Evolutionary conservation across 805 yeast species (phyloP), one percentile per base, ranked within the genome.

Genomic region (Hanseniaspora occidentalis): DNA sequence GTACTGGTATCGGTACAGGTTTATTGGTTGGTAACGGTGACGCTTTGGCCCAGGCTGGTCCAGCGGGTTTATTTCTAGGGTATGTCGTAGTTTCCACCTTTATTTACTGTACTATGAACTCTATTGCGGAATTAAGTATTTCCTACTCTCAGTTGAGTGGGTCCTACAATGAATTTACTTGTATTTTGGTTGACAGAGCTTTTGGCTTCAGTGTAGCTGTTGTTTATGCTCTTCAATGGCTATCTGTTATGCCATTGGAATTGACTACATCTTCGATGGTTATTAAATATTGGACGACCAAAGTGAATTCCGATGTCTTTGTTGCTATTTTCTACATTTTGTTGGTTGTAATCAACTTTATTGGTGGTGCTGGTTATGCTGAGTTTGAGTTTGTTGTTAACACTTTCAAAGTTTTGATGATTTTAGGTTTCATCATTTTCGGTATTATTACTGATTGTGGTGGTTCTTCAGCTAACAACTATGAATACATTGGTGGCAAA

Each of bases 1-100:
- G 89, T 42, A 86, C 92, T 42, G 79, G 88, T 37, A 78, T 84
- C 44, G 95, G 94, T 51, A 79, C 89, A 6, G 84, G 83, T 49
- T 61, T 77, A 36, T 61, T 70, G 47, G 75, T 75, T 40, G 80
- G 79, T 50, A 62, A 70, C 37, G 80, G 76, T 46, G 56, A 66
- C 46, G 65, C 71, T 5, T 48, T 70, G 31, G 51, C 53, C 16
- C 44, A 54, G 18, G 71, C 69, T 44, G 74, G 75, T 37, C 74
- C 75, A 9, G 69, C 60, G 24, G 69, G 64, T 34, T 49, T 69
- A 24, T 62, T 76, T 10, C 65, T 77, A 26, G 80, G 79, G 8
- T 75, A 74, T 58, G 62, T 67, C 2, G 51, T 77, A 40, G 70
- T 75, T 45, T 79, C 79, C 21, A 51, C 67, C 10, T 70, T 75